phyloP scores from a whole-genome alignment of 2,329 filamentous ascomycete genomes.

The Pseudogymnoascus sp. region DNA sequence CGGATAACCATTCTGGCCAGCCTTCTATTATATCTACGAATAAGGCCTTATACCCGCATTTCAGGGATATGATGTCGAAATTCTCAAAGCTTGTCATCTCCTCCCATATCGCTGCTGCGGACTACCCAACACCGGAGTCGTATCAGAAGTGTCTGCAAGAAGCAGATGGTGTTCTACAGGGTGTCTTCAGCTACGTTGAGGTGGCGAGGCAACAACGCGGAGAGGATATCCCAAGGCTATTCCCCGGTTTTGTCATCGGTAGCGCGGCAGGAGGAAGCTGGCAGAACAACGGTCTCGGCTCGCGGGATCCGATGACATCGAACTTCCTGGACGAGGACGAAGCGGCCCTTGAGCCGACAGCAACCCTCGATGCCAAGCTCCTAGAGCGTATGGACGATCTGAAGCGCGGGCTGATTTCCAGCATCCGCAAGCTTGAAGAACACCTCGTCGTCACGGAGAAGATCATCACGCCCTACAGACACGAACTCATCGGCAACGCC shows the following conservation, averaged over 20 bases:
- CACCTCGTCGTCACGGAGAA: constrained; percentile 71
- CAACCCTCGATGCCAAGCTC: constrained; percentile 66
- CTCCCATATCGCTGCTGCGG: constrained; percentile 91
- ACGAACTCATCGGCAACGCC: constrained; percentile 73
- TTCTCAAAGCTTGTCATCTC: constrained; percentile 99
- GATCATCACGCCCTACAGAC: constrained; percentile 69
- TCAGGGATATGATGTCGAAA: constrained; percentile 98
- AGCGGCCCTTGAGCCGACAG: constrained; percentile 60
- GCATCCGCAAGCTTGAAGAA: constrained; percentile 81
- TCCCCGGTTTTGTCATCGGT: constrained; percentile 87
- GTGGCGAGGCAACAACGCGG: constrained; percentile 88
- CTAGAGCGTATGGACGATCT: constrained; percentile 80
- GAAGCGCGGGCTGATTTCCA: constrained; percentile 76
- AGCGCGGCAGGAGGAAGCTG: constrained; percentile 80
- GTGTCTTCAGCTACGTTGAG: constrained; percentile 94
- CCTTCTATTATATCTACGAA: constrained; percentile 99
- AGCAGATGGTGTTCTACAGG: constrained; percentile 90
- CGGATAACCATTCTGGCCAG: constrained; percentile 96
- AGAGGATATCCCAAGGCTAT: constrained; percentile 85
- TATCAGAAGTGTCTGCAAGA: constrained; percentile 93
- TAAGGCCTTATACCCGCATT: constrained; percentile 93
- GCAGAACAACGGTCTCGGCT: constrained; percentile 63
- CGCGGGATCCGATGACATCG: constrained; percentile 66
- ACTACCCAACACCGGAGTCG: constrained; percentile 91
- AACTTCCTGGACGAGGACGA: constrained; percentile 85